These are phyloP conservation scores for Cardamine resedifolia DNA, from an alignment of 345 rosid species.

Conservation along the genomic window DNA sequence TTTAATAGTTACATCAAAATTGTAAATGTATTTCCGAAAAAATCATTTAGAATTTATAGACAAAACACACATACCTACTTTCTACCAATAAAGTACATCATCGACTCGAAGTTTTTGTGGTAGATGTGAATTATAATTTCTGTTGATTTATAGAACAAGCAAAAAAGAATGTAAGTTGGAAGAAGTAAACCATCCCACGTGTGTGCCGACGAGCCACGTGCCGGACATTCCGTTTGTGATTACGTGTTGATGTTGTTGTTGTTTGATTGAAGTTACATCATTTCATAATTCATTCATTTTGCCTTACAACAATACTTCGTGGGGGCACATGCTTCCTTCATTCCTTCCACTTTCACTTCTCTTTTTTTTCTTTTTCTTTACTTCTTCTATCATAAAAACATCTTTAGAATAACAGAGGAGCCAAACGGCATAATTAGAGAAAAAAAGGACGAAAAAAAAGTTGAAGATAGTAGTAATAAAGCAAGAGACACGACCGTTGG, in stretches of 20 bases:
- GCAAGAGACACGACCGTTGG: constrained; percentile 30
- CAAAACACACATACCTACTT: constrained; percentile 24
- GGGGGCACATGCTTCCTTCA: constrained; percentile 33
- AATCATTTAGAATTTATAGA: not conserved
- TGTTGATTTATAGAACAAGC: not conserved
- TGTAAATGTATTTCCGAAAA: not conserved
- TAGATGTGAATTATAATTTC: constrained; percentile 12
- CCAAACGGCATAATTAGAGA: constrained; percentile 8
- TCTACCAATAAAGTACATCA: constrained; percentile 25
- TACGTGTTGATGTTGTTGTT: constrained; percentile 24
- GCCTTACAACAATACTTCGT: constrained; percentile 27
- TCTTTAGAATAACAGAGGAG: constrained; percentile 4
- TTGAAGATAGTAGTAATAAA: not conserved
- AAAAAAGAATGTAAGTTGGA: not conserved
- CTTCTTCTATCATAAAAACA: not conserved
- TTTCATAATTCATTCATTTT: constrained; percentile 11
- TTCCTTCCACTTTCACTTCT: constrained; percentile 33
- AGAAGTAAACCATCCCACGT: constrained; percentile 21
- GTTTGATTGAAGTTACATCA: constrained; percentile 12
- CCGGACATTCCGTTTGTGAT: constrained; percentile 34
- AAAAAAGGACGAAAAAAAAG: not conserved
- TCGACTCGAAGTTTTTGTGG: constrained; percentile 1
- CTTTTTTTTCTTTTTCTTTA: not conserved
- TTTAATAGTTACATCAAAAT: not conserved
- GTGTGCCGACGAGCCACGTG: constrained; percentile 32